These are phyloP conservation scores for Xylariaceae sp. DNA, from an alignment of 2,329 filamentous ascomycete genomes.

Conservation along the genomic window DNA sequence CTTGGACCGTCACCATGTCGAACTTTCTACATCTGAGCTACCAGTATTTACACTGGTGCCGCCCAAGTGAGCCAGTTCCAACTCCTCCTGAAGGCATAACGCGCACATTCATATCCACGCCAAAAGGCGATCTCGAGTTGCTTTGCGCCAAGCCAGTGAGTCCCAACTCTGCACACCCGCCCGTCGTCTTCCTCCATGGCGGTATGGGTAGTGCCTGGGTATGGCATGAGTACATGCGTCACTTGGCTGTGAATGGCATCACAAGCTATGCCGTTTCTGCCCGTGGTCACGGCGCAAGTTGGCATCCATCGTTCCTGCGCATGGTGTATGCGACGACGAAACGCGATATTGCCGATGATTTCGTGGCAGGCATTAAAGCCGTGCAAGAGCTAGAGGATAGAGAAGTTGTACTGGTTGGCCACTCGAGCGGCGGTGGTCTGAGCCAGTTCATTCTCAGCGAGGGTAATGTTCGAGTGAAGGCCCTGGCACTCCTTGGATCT, in stretches of 20 bases:
- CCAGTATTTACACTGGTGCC: no score
- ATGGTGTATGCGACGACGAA: slow-evolving; percentile 45
- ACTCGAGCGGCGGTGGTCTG: slow-evolving; percentile 44
- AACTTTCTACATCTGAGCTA: no score
- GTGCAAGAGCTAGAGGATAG: slow-evolving; percentile 32
- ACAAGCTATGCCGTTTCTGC: slow-evolving; percentile 49
- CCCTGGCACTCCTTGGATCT: slow-evolving; percentile 42
- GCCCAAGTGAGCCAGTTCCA: no score
- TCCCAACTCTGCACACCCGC: slow-evolving; percentile 24
- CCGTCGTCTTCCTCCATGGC: slow-evolving; percentile 50
- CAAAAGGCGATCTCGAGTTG: slow-evolving; percentile 36
- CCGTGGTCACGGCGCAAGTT: slow-evolving; percentile 36
- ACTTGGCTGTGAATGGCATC: slow-evolving; percentile 39
- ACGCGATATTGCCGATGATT: slow-evolving; percentile 39
- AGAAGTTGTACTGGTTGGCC: slow-evolving; percentile 43
- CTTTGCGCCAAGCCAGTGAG: slow-evolving; percentile 37
- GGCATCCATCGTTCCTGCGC: slow-evolving; percentile 40
- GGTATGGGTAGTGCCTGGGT: slow-evolving; percentile 48
- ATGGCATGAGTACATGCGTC: slow-evolving; percentile 48
- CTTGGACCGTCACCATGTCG: no score
- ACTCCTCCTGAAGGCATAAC: no score
- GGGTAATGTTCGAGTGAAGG: slow-evolving; percentile 37
- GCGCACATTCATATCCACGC: slow-evolving; percentile 27
- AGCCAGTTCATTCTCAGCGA: slow-evolving; percentile 45
- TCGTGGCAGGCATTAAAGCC: slow-evolving; percentile 39